Base-by-base conservation (phyloP, 139 green algal genomes). In the Deuterostichococcus epilithicus region DNA sequence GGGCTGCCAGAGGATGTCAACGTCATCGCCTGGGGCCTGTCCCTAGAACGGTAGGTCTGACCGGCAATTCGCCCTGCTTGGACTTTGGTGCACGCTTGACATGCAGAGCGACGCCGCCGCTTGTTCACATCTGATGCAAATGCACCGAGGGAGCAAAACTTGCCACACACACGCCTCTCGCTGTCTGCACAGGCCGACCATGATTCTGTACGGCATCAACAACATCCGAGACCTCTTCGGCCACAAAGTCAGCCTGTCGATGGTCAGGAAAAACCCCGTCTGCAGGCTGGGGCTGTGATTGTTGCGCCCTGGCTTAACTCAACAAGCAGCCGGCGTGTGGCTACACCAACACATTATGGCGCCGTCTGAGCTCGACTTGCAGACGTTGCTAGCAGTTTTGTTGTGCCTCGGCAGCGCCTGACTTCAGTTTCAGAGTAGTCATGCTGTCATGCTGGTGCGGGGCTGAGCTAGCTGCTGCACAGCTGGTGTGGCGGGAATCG, bases 161-260 rank as follows among this genome's bases (percentile, higher is more conserved):
- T 6, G n/a, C 35, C 23, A 28, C 18, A 20, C 25, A 58, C 28
- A 73, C 36, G 5, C 10, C 10, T 6, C 35, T 13, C 8, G 47
- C 68, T 38, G 23, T 38, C 5, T 71, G 72, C 75, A n/a, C n/a
- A 85, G 91, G 45, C 96, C 96, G 34, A 99, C 96, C 36, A 99
- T 99, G 96, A 99, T 99, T 39, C 80, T 99, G 77, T 98, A 99
- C 81, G 89, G 91, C 79, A 97, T 99, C 60, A 94, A 98, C 85
- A 99, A 99, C 88, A 99, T 99, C 74, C 86, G 96, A 4, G 96
- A 99, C 75, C 88, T 99, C 68, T 99, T 98, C 84, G 95, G 96
- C 8, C 94, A 97, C 83, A 97, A 96, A 85, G 94, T 98, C 68
- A 91, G 89, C 75, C 78, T 98, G 15, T 83, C 83, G 32, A 92